Percentiles rank a stretch among this genome's conserved stretches.
Conservation (phyloP, 768 basidiomycete species). For the Nidularia sp. region DNA sequence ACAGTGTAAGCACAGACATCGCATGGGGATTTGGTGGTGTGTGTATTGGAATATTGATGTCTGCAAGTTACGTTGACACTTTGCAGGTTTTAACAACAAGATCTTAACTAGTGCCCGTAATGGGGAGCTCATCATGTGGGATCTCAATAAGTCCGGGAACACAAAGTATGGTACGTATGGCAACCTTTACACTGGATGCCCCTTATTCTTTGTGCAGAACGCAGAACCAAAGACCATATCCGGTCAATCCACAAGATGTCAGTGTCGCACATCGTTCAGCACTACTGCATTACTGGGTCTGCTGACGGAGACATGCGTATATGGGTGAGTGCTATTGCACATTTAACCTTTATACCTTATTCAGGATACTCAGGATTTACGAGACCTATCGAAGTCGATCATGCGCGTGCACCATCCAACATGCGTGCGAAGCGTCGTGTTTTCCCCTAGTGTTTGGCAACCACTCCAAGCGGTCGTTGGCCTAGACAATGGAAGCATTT, state of each 20-base stretch:
- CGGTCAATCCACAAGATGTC: constrained; percentile 71
- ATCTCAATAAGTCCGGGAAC: constrained; percentile 59
- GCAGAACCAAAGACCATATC: constrained; percentile 62
- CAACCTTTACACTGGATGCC: neutral
- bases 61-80: constrained; percentile 1
- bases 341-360: neutral
- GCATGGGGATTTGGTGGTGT: constrained; percentile 73
- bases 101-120: constrained; percentile 77
- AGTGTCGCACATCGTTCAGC: constrained; percentile 61
- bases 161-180: constrained; percentile 65
- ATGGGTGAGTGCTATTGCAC: constrained; percentile 49
- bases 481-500: constrained; percentile 67
- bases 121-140: constrained; percentile 84
- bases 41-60: constrained; percentile 13
- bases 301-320: constrained; percentile 78
- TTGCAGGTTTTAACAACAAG: constrained; percentile 65
- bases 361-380: constrained; percentile 50
- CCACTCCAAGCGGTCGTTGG: constrained; percentile 69
- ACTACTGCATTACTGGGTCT: constrained; percentile 77
- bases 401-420: constrained; percentile 70
- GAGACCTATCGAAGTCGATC: constrained; percentile 64
- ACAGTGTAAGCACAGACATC: constrained; percentile 74
- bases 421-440: constrained; percentile 63
- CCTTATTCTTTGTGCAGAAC: constrained; percentile 35
- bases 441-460: constrained; percentile 62